Evolutionary conservation across 2,329 filamentous ascomycete genomes (phyloP), one percentile per base, ranked within the genome.

Genomic region (Fusarium stilboides): DNA sequence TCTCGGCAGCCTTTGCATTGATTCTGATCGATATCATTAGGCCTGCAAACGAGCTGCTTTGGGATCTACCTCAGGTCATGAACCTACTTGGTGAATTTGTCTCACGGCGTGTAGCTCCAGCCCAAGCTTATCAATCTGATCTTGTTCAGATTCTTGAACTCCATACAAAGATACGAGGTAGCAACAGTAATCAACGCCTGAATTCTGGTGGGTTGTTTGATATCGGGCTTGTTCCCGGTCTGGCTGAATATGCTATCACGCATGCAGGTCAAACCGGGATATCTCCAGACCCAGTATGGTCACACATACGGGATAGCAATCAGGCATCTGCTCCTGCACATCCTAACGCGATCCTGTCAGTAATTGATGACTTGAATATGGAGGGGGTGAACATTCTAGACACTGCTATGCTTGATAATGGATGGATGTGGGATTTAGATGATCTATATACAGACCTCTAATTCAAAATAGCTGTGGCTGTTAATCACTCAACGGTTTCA

Each of bases 1-100:
- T 69, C n/a, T 71, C 69, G 2, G 68, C 68, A 4, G 54, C 69
- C 6, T 71, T 71, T 42, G 68, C 60, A 6, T 33, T 71, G 20
- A 63, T 71, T 5, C 28, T 71, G 5, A 65, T 71, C 15, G 64
- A 71, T n/a, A 71, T 71, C 10, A 53, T 71, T 3, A 36, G 69
- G 5, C 69, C 65, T 3, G 68, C 65, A 4, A 71, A 71, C 3
- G 61, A 71, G 28, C 45, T 71, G 0, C 57, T 71, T 24, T 71
- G 68, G 68, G 68, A 71, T 24, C 37, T 71, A 5, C 65, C 68
- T 7, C 64, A 71, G n/a, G 68, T 71, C 6, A 71, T 71, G 64
- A 36, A 34, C 8, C 40, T 62, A 10, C 51, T 71, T 3, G 62
- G 57, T 15, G 69, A 71, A 52, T 71, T 53, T 22, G 62, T 71